phyloP scores from a whole-genome alignment of 108 stramenopile genomes.

The Fragilariopsis cylindrus region DNA sequence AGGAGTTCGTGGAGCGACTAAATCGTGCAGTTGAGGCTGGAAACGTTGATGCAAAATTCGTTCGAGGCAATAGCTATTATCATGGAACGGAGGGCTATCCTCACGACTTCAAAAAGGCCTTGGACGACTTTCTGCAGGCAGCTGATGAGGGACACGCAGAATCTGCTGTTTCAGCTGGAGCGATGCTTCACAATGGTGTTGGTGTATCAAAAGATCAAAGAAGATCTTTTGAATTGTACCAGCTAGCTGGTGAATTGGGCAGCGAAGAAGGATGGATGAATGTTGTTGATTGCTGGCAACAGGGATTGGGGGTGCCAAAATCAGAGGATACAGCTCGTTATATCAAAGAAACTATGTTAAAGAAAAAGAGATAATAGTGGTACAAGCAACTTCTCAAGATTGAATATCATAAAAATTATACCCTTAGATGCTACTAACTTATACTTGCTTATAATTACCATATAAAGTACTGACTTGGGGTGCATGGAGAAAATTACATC shows the following conservation, averaged over 20 bases:
- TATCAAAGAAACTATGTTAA: slow-evolving; percentile 79
- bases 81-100: slow-evolving; percentile 67
- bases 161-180: slow-evolving; percentile 82
- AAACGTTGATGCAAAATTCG: slow-evolving; percentile 65
- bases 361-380: slow-evolving; percentile 1
- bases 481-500: no score
- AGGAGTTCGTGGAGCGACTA: slow-evolving; percentile 35
- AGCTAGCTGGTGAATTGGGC: slow-evolving; percentile 79
- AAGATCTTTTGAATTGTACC: slow-evolving; percentile 80
- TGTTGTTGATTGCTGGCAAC: slow-evolving; percentile 79
- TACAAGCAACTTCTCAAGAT: background rate
- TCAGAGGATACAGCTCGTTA: slow-evolving; percentile 71
- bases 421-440: background rate
- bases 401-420: background rate
- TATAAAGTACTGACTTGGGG: no score
- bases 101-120: slow-evolving; percentile 43
- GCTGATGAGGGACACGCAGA: slow-evolving; percentile 72
- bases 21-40: slow-evolving; percentile 54
- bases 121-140: slow-evolving; percentile 64
- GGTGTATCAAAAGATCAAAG: slow-evolving; percentile 57
- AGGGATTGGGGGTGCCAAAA: slow-evolving; percentile 76
- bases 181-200: slow-evolving; percentile 62
- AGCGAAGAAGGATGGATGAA: slow-evolving; percentile 83
- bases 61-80: slow-evolving; percentile 66
- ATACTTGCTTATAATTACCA: background rate